A percentile compares a stretch with the other conserved stretches of the same genome.
Evolutionary conservation across 768 basidiomycete species (phyloP).

Genomic region (Panaeolus papilionaceus): DNA sequence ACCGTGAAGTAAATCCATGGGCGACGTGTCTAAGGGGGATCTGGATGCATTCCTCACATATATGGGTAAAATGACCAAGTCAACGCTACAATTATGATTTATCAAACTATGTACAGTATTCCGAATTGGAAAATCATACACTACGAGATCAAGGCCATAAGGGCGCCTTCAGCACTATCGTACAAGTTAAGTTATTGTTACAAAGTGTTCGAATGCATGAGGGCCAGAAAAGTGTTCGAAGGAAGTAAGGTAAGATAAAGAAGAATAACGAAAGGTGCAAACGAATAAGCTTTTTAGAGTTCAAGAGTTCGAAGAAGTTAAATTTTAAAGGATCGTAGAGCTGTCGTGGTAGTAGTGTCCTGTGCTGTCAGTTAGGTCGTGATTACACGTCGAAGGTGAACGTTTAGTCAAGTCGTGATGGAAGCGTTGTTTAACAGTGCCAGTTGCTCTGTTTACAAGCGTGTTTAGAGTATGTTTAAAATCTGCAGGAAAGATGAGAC

Average conservation of each 20-base stretch:
- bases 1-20: too few relatives aligned
- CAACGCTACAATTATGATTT: neutral
- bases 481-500: conserved; percentile 16
- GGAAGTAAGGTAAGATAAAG: neutral
- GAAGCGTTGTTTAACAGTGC: conserved; percentile 3
- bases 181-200: neutral
- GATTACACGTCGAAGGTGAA: neutral
- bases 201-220: neutral
- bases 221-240: neutral
- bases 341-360: neutral
- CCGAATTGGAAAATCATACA: neutral
- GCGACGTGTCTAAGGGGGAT: too few relatives aligned
- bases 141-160: neutral
- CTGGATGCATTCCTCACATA: neutral
- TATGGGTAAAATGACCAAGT: neutral
- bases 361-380: neutral
- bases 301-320: neutral
- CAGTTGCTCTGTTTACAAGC: neutral
- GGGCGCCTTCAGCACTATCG: neutral
- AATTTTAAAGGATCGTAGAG: neutral
- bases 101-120: neutral
- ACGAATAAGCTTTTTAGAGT: neutral
- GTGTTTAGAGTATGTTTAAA: neutral
- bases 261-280: neutral
- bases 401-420: neutral